A percentile compares a stretch with the other conserved stretches of the same genome.
Conservation (phyloP, 768 basidiomycete genomes). For the Russula ochroleuca region DNA sequence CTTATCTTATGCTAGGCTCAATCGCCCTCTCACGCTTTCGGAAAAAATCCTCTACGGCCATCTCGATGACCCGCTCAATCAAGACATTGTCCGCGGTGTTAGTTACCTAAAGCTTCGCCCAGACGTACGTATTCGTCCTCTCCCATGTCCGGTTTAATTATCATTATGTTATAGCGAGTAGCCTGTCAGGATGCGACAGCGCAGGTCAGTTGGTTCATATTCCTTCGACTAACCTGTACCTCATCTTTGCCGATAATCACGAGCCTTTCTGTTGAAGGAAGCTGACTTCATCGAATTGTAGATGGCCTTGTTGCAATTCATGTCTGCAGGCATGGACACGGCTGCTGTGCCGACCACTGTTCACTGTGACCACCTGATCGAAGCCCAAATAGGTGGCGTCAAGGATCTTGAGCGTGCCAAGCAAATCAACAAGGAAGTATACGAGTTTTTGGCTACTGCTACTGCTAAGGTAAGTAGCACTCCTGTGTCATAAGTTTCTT, state of each 20-base stretch:
- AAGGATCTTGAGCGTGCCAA: constrained; percentile 92
- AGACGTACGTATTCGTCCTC: constrained; percentile 60
- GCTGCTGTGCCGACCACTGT: constrained; percentile 98
- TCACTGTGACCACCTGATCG: constrained; percentile 98
- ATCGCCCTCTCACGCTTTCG: constrained; percentile 87
- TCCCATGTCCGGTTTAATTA: constrained; percentile 19
- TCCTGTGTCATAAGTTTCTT: neutral
- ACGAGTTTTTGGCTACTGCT: constrained; percentile 96
- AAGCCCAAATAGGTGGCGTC: constrained; percentile 90
- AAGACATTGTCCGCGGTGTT: constrained; percentile 85
- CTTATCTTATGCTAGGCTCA: constrained; percentile 49
- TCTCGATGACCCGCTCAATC: constrained; percentile 87
- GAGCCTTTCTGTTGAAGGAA: neutral
- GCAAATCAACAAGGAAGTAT: constrained; percentile 95
- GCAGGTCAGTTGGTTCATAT: constrained; percentile 39
- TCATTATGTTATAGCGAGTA: constrained; percentile 53
- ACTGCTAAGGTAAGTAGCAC: constrained; percentile 70
- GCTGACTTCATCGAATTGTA: constrained; percentile 34
- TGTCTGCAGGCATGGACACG: constrained; percentile 98
- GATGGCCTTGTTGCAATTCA: constrained; percentile 99
- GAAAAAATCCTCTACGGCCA: constrained; percentile 99
- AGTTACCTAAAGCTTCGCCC: constrained; percentile 98
- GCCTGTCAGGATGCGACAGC: constrained; percentile 91
- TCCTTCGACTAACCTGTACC: neutral
- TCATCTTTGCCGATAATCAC: neutral